Percentiles rank a stretch among this genome's conserved stretches.
Conservation (phyloP, 1,139 yeast genomes). For the Candida tropicalis region DNA sequence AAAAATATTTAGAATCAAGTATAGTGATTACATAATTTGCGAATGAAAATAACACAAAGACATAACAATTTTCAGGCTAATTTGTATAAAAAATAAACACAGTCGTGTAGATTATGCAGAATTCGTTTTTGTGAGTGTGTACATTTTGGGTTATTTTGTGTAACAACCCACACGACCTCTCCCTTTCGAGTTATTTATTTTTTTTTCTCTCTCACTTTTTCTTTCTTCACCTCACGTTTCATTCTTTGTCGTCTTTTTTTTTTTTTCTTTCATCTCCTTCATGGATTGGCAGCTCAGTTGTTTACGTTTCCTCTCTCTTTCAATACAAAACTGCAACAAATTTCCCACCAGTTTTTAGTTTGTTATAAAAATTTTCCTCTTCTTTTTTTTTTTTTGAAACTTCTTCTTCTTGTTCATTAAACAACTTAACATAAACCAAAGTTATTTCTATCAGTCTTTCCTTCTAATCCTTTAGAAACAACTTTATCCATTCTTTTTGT, state of each 20-base stretch:
- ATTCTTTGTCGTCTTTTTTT: background rate
- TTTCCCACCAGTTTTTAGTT: background rate
- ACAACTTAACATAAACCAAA: conserved; percentile 5
- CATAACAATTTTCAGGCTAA: background rate
- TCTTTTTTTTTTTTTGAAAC: conserved; percentile 2
- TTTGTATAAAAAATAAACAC: conserved; percentile 1
- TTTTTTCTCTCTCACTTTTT: background rate
- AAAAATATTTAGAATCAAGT: background rate
- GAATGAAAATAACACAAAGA: background rate
- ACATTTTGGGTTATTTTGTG: background rate
- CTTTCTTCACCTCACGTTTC: background rate
- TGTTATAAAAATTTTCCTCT: background rate
- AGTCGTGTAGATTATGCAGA: conserved; percentile 1
- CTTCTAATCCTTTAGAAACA: conserved; percentile 12
- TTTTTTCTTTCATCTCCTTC: background rate
- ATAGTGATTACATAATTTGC: background rate
- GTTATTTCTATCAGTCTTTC: conserved; percentile 16
- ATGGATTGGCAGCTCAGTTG: background rate
- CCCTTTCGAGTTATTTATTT: conserved; percentile 1
- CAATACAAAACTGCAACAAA: conserved; percentile 5
- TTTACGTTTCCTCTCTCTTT: background rate
- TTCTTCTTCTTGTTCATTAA: conserved; percentile 6
- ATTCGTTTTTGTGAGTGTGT: background rate
- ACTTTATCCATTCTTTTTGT: conserved; percentile 8
- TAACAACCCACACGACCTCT: background rate